Evolutionary conservation across 2,329 filamentous ascomycete genomes (phyloP), one percentile per base, ranked within the genome.

Genomic region (Cytospora schulzeri): DNA sequence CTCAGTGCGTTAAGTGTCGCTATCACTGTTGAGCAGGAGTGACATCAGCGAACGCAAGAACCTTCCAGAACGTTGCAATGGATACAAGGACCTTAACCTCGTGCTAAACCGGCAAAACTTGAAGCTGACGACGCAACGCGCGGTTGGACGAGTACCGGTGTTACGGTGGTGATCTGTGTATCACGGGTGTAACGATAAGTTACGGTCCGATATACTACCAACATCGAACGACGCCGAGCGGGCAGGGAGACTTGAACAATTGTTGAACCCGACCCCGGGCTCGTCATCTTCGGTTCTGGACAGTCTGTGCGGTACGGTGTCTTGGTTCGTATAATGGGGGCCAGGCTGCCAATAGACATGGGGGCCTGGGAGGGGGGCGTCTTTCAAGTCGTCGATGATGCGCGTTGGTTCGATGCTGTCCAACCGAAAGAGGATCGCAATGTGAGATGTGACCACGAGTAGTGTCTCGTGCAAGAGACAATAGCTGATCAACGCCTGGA

Each of bases 391-490:
- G 38, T 19, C 22, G 28, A 48, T 29, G 53, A 7, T 22, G 22
- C 45, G 35, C 52, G 33, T 45, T 33, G 52, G 22, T 17, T 55
- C 14, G 53, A 64, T 51, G 62, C 38, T 60, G 57, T 54, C 48
- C 61, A 51, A 60, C 60, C 53, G 33, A 57, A 51, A 64, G 61
- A 64, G 45, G 33, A 51, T 64, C n/a, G 7, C 52, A 54, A 22
- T 45, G 51, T 24, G 60, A 50, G 38, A 29, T 45, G 41, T 24
- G 60, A 35, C 54, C 57, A 63, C 64, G n/a, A 45, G 41, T 41
- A 31, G n/a, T 64, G 64, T 66, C 61, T 66, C 57, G 64, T 38
- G 3, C 15, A 19, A 56, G 45, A 57, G 45, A 66, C 60, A 66
- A 58, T n/a, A 29, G 52, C 60, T 57, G 55, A 38, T 29, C 22